A percentile compares a stretch with the other conserved stretches of the same genome.
phyloP scores from a whole-genome alignment of 2,329 filamentous ascomycete genomes.

The Purpureocillium lavendulum region DNA sequence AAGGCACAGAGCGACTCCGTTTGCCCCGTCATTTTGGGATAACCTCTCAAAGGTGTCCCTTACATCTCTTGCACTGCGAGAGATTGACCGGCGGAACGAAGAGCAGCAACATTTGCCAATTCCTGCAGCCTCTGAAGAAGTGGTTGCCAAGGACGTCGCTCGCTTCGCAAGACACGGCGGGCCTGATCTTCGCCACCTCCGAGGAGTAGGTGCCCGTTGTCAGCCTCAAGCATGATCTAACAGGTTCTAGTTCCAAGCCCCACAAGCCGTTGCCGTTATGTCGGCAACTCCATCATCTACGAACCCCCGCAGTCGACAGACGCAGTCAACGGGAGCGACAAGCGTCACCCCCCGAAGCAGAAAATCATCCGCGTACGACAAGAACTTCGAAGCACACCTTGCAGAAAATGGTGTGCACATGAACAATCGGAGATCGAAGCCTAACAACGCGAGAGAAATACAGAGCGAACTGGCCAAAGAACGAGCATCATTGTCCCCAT shows the following conservation, averaged over 20 bases:
- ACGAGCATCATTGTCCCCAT: constrained; percentile 23
- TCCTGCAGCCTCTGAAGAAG: not conserved
- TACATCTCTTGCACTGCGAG: not conserved
- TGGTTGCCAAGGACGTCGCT: not conserved
- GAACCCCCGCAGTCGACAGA: constrained; percentile 1
- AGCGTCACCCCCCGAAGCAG: not conserved
- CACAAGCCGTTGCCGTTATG: not conserved
- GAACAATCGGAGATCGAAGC: not conserved
- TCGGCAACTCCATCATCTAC: not conserved
- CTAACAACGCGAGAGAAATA: not conserved
- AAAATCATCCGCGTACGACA: constrained; percentile 1
- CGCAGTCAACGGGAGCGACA: not conserved
- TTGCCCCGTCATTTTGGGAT: not conserved
- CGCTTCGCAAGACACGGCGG: constrained; percentile 8
- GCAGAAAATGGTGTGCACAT: not conserved
- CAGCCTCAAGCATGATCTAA: not conserved
- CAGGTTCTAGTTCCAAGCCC: not conserved
- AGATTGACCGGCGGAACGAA: not conserved
- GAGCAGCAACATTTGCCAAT: not conserved
- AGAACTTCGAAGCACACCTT: not conserved
- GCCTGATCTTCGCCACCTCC: constrained; percentile 13
- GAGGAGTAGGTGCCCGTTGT: constrained; percentile 9
- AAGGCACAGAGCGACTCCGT: not conserved
- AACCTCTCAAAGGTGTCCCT: no score
- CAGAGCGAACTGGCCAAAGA: not conserved